phyloP scores from a whole-genome alignment of 495 filamentous ascomycete species.

The Penicillium waksmanii region DNA sequence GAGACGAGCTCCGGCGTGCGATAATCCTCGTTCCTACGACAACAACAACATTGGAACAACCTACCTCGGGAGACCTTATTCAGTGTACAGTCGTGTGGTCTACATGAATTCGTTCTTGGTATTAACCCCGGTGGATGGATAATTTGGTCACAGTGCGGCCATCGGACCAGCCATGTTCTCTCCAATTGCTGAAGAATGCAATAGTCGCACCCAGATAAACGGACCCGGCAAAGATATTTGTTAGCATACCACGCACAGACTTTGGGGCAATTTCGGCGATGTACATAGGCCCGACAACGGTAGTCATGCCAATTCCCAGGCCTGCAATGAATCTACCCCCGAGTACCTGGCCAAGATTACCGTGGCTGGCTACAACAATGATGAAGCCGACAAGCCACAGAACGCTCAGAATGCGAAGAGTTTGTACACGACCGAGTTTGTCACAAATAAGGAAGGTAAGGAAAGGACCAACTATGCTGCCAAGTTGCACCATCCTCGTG shows the following conservation, averaged over 20 bases:
- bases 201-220: neutral
- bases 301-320: slow-evolving; percentile 61
- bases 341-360: slow-evolving; percentile 34
- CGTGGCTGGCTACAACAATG: slow-evolving; percentile 59
- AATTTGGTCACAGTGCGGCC: no score
- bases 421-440: slow-evolving; percentile 58
- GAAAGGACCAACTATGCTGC: slow-evolving; percentile 55
- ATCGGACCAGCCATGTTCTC: no score
- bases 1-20: no score
- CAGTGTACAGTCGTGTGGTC: no score
- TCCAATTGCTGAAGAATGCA: neutral
- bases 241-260: slow-evolving; percentile 47
- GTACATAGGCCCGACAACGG: slow-evolving; percentile 57
- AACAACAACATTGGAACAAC: no score
- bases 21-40: no score
- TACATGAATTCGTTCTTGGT: no score
- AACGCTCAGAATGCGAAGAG: slow-evolving; percentile 56
- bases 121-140: no score
- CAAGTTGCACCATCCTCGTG: slow-evolving; percentile 63
- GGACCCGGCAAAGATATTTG: slow-evolving; percentile 12
- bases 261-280: slow-evolving; percentile 60
- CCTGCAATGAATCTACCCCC: slow-evolving; percentile 61
- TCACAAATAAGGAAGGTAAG: slow-evolving; percentile 61
- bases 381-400: slow-evolving; percentile 60
- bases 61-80: no score